Conservation (phyloP, 257 asterid species). For the Salvia rosmarinus region DNA sequence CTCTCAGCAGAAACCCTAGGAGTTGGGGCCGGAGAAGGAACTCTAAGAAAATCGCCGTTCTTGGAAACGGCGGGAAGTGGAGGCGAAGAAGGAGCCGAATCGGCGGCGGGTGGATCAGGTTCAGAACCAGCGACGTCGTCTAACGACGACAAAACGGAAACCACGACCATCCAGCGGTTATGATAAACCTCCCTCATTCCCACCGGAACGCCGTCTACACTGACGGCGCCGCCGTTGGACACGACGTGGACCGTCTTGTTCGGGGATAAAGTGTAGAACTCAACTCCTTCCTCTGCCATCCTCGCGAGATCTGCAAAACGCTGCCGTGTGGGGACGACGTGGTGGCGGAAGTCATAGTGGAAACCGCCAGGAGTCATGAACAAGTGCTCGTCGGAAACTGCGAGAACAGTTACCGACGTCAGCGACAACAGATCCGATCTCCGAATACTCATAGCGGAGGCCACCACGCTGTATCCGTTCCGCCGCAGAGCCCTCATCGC, state of each 20-base stretch:
- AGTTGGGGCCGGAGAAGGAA: constrained; percentile 32
- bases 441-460: constrained; percentile 53
- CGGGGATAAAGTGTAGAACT: constrained; percentile 53
- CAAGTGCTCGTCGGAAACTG: constrained; percentile 58
- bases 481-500: constrained; percentile 55
- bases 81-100: constrained; percentile 29
- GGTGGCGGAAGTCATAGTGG: constrained; percentile 61
- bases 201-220: constrained; percentile 51
- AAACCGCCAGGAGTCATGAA: constrained; percentile 52
- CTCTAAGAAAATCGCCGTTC: not conserved
- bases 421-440: constrained; percentile 51
- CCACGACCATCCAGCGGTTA: constrained; percentile 66
- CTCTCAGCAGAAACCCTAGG: not conserved
- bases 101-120: constrained; percentile 5
- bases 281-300: constrained; percentile 26
- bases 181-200: constrained; percentile 58
- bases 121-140: constrained; percentile 44
- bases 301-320: constrained; percentile 40
- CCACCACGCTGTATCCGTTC: constrained; percentile 60
- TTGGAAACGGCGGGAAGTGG: constrained; percentile 24
- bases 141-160: constrained; percentile 50
- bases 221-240: constrained; percentile 43
- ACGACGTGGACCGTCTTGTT: constrained; percentile 44
- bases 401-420: constrained; percentile 56
- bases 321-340: constrained; percentile 58